Evolutionary conservation across 495 filamentous ascomycete species (phyloP).

Genomic region (Aspergillus asperescens): DNA sequence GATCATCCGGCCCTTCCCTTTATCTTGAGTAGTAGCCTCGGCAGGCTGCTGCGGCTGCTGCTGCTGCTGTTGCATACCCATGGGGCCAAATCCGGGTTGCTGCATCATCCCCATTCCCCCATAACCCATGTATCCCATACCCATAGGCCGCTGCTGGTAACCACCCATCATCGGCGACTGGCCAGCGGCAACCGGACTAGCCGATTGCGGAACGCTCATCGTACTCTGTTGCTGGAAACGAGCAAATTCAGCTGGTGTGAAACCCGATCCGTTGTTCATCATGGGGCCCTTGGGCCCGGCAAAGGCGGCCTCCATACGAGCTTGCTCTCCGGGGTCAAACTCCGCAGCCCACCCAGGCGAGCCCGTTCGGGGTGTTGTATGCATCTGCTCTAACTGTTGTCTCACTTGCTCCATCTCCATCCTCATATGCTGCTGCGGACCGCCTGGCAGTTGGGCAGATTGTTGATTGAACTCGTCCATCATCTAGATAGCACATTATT

Average conservation of each 20-base stretch:
- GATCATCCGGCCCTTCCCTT: slow-evolving; percentile 86
- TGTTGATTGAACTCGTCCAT: slow-evolving; percentile 90
- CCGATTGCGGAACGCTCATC: slow-evolving; percentile 50
- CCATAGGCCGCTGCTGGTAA: slow-evolving; percentile 59
- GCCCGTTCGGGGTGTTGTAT: slow-evolving; percentile 50
- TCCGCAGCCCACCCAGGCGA: slow-evolving; percentile 65
- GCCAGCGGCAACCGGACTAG: slow-evolving; percentile 45
- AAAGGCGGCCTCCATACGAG: slow-evolving; percentile 76
- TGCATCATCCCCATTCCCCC: slow-evolving; percentile 45
- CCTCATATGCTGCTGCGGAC: slow-evolving; percentile 41
- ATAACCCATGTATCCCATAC: slow-evolving; percentile 42
- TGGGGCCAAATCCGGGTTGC: slow-evolving; percentile 28
- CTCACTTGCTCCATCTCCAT: slow-evolving; percentile 68
- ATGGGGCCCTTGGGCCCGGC: slow-evolving; percentile 47
- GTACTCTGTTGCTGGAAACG: slow-evolving; percentile 70
- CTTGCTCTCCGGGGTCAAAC: slow-evolving; percentile 62
- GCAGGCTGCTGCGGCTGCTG: slow-evolving; percentile 53
- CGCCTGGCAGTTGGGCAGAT: slow-evolving; percentile 52
- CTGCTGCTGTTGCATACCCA: slow-evolving; percentile 27
- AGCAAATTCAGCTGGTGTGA: slow-evolving; percentile 80
- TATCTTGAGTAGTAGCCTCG: slow-evolving; percentile 50
- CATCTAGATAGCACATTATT: slow-evolving; percentile 51
- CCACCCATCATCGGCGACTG: slow-evolving; percentile 47
- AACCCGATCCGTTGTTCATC: slow-evolving; percentile 51
- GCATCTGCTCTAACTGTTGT: slow-evolving; percentile 57